Conservation (phyloP, 805 yeast genomes). For the Saccharomycopsis schoenii region DNA sequence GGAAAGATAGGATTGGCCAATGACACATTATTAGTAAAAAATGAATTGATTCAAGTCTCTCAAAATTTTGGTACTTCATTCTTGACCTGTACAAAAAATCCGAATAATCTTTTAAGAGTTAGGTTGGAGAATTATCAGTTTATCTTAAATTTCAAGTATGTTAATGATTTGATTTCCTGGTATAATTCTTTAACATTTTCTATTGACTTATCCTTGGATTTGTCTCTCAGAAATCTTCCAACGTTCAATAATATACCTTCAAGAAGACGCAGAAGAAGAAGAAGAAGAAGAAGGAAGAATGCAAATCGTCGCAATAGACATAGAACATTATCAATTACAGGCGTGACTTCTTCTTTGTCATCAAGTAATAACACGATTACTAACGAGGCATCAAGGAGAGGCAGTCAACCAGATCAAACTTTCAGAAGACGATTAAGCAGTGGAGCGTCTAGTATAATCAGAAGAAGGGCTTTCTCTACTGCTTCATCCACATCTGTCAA, state of each 20-base stretch:
- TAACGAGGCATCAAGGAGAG: slow-evolving; percentile 13
- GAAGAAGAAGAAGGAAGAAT: slow-evolving; percentile 69
- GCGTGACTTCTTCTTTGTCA: neutral
- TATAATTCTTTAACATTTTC: slow-evolving; percentile 62
- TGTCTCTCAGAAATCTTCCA: slow-evolving; percentile 64
- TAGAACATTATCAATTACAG: slow-evolving; percentile 2
- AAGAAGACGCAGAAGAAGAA: slow-evolving; percentile 64
- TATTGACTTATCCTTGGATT: slow-evolving; percentile 70
- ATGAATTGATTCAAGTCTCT: slow-evolving; percentile 4
- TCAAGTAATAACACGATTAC: slow-evolving; percentile 4
- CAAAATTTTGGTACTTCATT: neutral
- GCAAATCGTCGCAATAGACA: neutral
- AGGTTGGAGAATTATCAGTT: slow-evolving; percentile 17
- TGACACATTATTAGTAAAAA: slow-evolving; percentile 8
- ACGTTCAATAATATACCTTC: slow-evolving; percentile 58
- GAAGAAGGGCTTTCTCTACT: neutral
- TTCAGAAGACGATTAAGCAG: neutral
- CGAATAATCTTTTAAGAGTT: slow-evolving; percentile 8
- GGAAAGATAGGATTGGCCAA: slow-evolving; percentile 17
- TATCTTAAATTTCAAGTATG: slow-evolving; percentile 14
- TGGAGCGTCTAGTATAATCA: neutral
- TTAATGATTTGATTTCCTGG: slow-evolving; percentile 15
- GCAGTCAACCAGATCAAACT: slow-evolving; percentile 1
- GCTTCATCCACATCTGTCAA: neutral
- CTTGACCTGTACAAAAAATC: neutral